Evolutionary conservation across 2,329 filamentous ascomycete genomes (phyloP).

Genomic region (Claviceps africana): DNA sequence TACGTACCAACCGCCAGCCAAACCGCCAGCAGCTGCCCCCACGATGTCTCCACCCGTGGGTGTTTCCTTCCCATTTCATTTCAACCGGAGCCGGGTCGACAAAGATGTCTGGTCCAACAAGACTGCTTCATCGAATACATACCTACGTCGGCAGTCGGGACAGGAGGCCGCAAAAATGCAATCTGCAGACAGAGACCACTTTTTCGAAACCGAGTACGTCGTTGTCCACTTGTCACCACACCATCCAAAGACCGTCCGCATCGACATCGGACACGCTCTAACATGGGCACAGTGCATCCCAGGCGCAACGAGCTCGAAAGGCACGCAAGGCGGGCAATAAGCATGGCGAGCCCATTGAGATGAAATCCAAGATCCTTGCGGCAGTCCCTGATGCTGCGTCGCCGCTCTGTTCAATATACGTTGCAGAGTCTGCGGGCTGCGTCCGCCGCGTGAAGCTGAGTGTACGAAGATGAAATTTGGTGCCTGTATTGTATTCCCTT

Average conservation of each 20-base stretch:
- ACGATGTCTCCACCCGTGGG: constrained; percentile 1
- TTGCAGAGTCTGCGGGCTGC: constrained; percentile 77
- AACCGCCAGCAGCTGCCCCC: background rate
- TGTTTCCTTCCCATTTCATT: background rate
- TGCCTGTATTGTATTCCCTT: background rate
- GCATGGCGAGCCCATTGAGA: constrained; percentile 63
- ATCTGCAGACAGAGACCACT: constrained; percentile 62
- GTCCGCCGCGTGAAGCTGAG: constrained; percentile 46
- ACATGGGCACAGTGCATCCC: constrained; percentile 27
- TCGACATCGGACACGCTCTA: background rate
- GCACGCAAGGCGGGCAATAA: constrained; percentile 61
- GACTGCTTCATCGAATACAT: background rate
- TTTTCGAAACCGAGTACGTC: constrained; percentile 82
- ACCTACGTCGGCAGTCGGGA: background rate
- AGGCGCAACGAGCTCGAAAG: constrained; percentile 42
- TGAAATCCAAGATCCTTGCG: constrained; percentile 78
- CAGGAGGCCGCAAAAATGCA: constrained; percentile 37
- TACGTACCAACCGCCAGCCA: background rate
- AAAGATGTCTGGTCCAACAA: background rate
- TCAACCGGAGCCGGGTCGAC: background rate
- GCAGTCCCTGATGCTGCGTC: constrained; percentile 53
- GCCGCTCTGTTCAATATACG: constrained; percentile 46
- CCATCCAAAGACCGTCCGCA: background rate
- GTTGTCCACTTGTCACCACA: background rate
- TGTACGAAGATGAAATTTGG: constrained; percentile 3